Evolutionary conservation across 345 rosid species (phyloP), one percentile per base, ranked within the genome.

Genomic region (Ricinus communis): DNA sequence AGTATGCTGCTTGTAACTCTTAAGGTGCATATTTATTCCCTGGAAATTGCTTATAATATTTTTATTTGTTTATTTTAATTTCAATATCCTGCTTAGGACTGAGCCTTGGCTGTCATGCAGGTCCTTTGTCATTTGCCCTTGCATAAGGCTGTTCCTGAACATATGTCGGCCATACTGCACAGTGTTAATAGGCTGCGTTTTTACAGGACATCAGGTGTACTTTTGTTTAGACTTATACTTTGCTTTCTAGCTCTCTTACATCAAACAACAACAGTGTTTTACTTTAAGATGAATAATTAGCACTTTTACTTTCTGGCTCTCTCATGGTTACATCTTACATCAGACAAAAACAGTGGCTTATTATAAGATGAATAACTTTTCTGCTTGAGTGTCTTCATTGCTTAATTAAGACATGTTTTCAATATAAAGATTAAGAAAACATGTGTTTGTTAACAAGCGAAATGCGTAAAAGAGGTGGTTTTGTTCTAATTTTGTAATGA

Each of bases 101-200:
- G 28, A 38, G n/a, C 15, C 36, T 27, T 77, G 63, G 33, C 59
- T 77, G 80, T 58, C 70, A 62, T 83, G 69, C 80, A 95, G 99
- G 98, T 91, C 65, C 88, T 93, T 62, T 87, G 84, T 71, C 93
- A 93, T 86, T 80, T 96, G 84, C 97, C 98, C 71, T 79, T 93
- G 24, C 90, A 93, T 49, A 91, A 90, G 82, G 91, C 97, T 73
- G 83, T 85, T 66, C 98, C 98, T 22, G 91, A 87, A 76, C 91
- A 96, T 41, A 85, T 96, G 94, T 91, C 98, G 65, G 94, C 97
- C 68, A 80, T 96, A 78, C 83, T 96, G 81, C 98, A 89, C 74
- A 83, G 91, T 71, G 96, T 96, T 68, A 96, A 91, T 77, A 79
- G 85, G 62, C 83, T 96, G 70, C 86, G 98, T 31, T 91, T 89